Conservation (phyloP, 441 rosid genomes). For the Euphorbia schlechtendalii region DNA sequence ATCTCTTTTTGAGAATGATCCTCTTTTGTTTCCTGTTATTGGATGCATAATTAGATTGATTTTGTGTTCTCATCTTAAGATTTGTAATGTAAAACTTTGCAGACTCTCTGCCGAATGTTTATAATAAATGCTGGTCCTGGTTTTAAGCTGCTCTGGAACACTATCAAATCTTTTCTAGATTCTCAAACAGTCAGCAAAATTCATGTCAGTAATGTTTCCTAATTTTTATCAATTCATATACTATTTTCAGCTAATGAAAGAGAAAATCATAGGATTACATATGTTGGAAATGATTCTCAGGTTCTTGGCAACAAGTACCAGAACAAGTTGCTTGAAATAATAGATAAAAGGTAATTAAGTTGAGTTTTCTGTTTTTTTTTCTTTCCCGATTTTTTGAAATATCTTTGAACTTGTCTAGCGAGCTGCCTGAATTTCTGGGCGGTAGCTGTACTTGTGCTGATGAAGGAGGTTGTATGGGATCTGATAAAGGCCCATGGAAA, state of each 20-base stretch:
- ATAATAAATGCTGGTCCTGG: conserved; percentile 94
- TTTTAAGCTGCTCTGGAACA: conserved; percentile 84
- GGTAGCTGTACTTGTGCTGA: conserved; percentile 88
- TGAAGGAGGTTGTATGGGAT: conserved; percentile 90
- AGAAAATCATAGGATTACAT: not conserved
- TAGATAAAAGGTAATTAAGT: conserved; percentile 79
- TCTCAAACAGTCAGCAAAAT: conserved; percentile 85
- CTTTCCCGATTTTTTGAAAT: no score
- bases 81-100: conserved; percentile 20
- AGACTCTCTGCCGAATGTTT: conserved; percentile 87
- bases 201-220: conserved; percentile 57
- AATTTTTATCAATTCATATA: not conserved
- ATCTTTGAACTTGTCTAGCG: conserved; percentile 42
- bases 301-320: conserved; percentile 92
- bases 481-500: conserved; percentile 99
- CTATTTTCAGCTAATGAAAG: not conserved
- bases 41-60: no score
- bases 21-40: conserved; percentile 7
- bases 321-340: conserved; percentile 81
- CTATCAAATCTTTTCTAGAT: conserved; percentile 80
- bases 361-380: no score
- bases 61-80: not conserved
- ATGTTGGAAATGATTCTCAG: conserved; percentile 35
- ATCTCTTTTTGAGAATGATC: conserved; percentile 6
- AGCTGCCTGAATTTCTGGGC: conserved; percentile 92